Conservation (phyloP, 2,329 filamentous ascomycete species). For the Diaporthe batatas region DNA sequence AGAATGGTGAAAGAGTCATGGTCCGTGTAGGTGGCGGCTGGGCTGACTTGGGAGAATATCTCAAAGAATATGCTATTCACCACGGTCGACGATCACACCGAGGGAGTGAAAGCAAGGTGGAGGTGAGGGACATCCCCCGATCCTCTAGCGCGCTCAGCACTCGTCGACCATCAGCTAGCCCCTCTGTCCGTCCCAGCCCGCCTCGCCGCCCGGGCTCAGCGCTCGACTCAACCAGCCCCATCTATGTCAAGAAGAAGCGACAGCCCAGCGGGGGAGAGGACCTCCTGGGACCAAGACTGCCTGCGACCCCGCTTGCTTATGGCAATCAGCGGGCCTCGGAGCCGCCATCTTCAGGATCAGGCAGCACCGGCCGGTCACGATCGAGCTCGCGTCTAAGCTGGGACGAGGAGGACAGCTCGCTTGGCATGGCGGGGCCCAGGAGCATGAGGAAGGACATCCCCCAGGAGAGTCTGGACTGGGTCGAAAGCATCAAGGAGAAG, state of each 20-base stretch:
- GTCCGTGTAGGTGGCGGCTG: slow-evolving; percentile 98
- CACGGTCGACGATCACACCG: slow-evolving; percentile 79
- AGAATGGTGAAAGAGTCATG: slow-evolving; percentile 93
- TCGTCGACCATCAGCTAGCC: slow-evolving; percentile 46
- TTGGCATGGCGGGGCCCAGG: slow-evolving; percentile 79
- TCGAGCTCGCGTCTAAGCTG: slow-evolving; percentile 68
- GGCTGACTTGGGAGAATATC: slow-evolving; percentile 95
- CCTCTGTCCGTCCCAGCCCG: slow-evolving; percentile 53
- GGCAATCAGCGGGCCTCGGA: slow-evolving; percentile 51
- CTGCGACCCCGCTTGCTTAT: slow-evolving; percentile 60
- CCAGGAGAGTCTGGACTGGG: slow-evolving; percentile 82
- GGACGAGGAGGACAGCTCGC: slow-evolving; percentile 70
- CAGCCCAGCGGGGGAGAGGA: slow-evolving; percentile 57
- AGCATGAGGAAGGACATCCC: slow-evolving; percentile 75
- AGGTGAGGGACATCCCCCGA: slow-evolving; percentile 66
- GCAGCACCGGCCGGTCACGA: slow-evolving; percentile 55
- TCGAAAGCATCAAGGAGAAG: slow-evolving; percentile 85
- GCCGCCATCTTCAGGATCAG: slow-evolving; percentile 60
- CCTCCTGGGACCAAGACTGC: slow-evolving; percentile 44
- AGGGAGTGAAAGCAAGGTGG: slow-evolving; percentile 65
- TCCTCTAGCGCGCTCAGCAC: slow-evolving; percentile 41
- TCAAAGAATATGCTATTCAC: slow-evolving; percentile 92
- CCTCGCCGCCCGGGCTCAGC: slow-evolving; percentile 53
- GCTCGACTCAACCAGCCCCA: slow-evolving; percentile 60
- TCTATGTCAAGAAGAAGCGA: slow-evolving; percentile 68